Evolutionary conservation across 495 filamentous ascomycete genomes (phyloP), one percentile per base, ranked within the genome.

Genomic region (Penicillium bovifimosum): DNA sequence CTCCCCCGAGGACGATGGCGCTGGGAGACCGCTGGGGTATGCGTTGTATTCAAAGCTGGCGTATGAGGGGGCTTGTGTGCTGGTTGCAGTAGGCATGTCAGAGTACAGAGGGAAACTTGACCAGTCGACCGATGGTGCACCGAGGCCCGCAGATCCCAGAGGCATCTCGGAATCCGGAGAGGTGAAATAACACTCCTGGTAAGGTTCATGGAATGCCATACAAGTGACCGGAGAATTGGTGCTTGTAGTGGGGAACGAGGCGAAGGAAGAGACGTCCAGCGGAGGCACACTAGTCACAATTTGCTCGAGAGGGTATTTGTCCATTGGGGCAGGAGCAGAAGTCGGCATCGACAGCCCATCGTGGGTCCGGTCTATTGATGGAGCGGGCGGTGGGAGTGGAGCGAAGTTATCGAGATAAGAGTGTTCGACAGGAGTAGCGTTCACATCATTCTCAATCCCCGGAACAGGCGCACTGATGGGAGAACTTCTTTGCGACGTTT

Each of bases 1-100:
- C 53, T 89, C 86, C 28, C 86, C 86, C 2, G 86, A 89, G 8
- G 84, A 90, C 3, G 86, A 88, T 2, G 85, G 85, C 6, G 80
- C 70, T 14, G 71, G 64, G n/a, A 76, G 61, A 27, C 71, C 69
- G 9, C 67, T 64, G 66, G 50, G 83, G 45, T 71, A 71, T 6
- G 77, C 80, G 54, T 70, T 70, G 59, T 79, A 86, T 53, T 88
- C 84, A 57, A 85, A 86, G 47, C 81, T 82, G 38, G 80, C 76
- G 62, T 84, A 88, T 40, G 84, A 85, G 24, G 83, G 84, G 24
- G 84, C 71, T 59, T 87, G 86, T 58, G 83, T 87, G 63, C 82
- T 88, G 44, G 77, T 82, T 5, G 84, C 72, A n/a, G 80, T 76
- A 53, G 84, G 78, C 41, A 76, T 76, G 10, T 77, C 74, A 39